Evolutionary conservation across 345 rosid genomes (phyloP), one percentile per base, ranked within the genome.

Genomic region (Melaleuca alternifolia): DNA sequence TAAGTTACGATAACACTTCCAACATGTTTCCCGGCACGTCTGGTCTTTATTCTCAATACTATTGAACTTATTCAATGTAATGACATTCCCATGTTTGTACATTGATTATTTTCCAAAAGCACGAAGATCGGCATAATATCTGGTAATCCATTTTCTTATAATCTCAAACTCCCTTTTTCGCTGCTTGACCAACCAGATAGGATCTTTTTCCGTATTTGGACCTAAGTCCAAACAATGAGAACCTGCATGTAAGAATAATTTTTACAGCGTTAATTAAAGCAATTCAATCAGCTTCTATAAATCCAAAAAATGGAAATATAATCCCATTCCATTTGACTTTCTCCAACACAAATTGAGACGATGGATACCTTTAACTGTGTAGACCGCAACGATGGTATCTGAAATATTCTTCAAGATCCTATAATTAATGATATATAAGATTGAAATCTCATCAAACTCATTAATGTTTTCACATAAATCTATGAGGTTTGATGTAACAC

Each of bases 141-240:
- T 79, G 13, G 84, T 11, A 23, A 92, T 81, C 93, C 94, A 93
- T 10, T 86, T 88, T 59, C 85, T 82, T 15, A 93, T 90, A 14
- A 93, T 90, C 84, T 88, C 37, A 21, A 90, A 76, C 79, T 89
- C 92, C 5, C 50, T 57, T 76, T 86, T 46, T 13, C 92, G 44
- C 81, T 92, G 93, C 91, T 26, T 59, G 51, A 86, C 87, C 85
- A 92, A 41, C 93, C 92, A 91, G 11, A 85, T 52, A 16, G 93
- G 92, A 87, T 92, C 93, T 33, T 51, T 62, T 75, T 61, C 44
- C 0, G 26, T 50, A 24, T 84, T 50, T 24, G 8, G 21, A 23
- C 26, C 51, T 81, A 93, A 44, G 59, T 93, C 92, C 90, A 90
- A 86, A 86, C 92, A 90, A 90, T 93, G 93, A 46, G 92, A 91